Evolutionary conservation across 495 filamentous ascomycete species (phyloP).

Genomic region (Talaromyces nanjingensis): DNA sequence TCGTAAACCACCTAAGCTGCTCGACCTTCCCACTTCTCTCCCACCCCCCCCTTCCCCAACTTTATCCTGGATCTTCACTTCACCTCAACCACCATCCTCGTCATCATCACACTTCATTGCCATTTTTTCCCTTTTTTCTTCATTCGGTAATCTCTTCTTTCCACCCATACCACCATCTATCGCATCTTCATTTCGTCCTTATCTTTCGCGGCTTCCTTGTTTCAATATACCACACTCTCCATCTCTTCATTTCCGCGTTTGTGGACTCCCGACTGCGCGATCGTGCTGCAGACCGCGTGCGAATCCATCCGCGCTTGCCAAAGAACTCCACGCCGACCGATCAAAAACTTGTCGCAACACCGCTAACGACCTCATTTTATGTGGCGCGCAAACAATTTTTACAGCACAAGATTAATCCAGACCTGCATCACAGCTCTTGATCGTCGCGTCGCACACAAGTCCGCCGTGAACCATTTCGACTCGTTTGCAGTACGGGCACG

Average conservation of each 20-base stretch:
- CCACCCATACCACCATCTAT: not conserved
- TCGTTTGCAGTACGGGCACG: not conserved
- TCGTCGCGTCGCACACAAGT: constrained; percentile 2
- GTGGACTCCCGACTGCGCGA: not conserved
- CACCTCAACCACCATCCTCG: constrained; percentile 1
- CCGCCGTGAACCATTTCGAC: not conserved
- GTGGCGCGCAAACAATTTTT: not conserved
- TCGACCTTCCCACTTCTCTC: constrained; percentile 8
- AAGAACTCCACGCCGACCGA: not conserved
- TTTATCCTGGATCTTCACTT: constrained; percentile 7
- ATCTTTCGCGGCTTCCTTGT: not conserved
- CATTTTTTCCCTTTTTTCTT: constrained; percentile 9
- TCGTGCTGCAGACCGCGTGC: constrained; percentile 1
- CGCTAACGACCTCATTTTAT: not conserved
- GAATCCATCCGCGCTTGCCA: not conserved
- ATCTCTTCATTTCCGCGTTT: constrained; percentile 1
- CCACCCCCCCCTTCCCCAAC: constrained; percentile 9
- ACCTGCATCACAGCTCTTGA: not conserved
- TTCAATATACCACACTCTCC: not conserved
- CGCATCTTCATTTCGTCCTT: not conserved
- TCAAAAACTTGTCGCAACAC: not conserved
- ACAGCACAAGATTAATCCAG: not conserved
- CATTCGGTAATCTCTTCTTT: constrained; percentile 8
- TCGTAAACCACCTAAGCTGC: not conserved
- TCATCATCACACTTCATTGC: constrained; percentile 12